phyloP scores from a whole-genome alignment of 768 basidiomycete genomes.

The Rhodotorula kratochvilovae region DNA sequence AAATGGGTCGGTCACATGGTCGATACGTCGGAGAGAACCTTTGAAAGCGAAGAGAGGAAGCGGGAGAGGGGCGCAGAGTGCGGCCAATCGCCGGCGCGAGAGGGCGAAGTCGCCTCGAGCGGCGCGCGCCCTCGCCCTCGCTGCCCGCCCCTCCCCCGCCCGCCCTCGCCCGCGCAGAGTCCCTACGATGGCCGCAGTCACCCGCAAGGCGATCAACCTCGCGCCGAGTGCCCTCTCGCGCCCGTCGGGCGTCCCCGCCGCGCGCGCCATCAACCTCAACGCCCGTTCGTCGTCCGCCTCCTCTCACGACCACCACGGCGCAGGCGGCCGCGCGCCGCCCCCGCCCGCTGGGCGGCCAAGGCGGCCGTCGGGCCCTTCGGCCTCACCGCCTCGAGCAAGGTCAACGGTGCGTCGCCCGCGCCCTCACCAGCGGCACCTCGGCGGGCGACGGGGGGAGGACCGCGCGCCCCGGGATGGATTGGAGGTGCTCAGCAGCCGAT shows the following conservation, averaged over 20 bases:
- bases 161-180: not conserved
- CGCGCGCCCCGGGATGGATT: too few species aligned
- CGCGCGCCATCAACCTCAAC: constrained; percentile 67
- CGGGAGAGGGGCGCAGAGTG: too few species aligned
- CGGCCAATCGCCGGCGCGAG: too few species aligned
- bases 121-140: not conserved
- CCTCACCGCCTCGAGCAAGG: constrained; percentile 64
- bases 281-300: constrained; percentile 51
- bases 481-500: too few species aligned
- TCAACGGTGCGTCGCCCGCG: constrained; percentile 55
- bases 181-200: constrained; percentile 7
- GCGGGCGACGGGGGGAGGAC: too few species aligned
- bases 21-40: too few species aligned
- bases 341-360: constrained; percentile 58
- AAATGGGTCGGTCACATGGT: too few species aligned
- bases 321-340: constrained; percentile 54
- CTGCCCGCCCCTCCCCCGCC: not conserved
- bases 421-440: not conserved
- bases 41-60: not conserved
- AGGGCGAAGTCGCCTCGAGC: too few species aligned
- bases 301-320: constrained; percentile 49
- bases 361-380: constrained; percentile 47
- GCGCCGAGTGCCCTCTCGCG: constrained; percentile 73
- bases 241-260: constrained; percentile 72
- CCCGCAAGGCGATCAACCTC: constrained; percentile 66